phyloP scores from a whole-genome alignment of 2,329 filamentous ascomycete species.

The Lasiodiplodia theobromae region DNA sequence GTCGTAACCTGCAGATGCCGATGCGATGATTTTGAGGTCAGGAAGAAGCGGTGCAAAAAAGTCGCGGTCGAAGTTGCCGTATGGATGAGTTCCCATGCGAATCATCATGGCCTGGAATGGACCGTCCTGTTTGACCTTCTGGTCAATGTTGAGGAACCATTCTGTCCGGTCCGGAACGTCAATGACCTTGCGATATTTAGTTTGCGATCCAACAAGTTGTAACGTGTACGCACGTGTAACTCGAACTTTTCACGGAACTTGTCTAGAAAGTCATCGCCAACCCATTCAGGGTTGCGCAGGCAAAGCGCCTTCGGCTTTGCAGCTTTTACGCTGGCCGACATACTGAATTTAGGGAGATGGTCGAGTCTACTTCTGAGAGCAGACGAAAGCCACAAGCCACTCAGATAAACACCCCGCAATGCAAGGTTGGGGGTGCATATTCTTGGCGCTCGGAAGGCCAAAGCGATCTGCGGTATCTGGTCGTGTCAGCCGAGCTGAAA shows the following conservation, averaged over 20 bases:
- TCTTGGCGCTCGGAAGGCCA: conserved; percentile 3
- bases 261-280: not conserved
- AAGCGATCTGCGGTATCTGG: not conserved
- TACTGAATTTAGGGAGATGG: not conserved
- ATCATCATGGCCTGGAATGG: conserved; percentile 59
- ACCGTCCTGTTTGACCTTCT: conserved; percentile 36
- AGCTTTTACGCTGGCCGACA: not conserved
- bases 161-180: conserved; percentile 1
- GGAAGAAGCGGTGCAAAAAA: conserved; percentile 52
- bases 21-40: conserved; percentile 55
- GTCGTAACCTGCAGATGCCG: conserved; percentile 57
- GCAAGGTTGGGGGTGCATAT: not conserved
- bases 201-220: no score
- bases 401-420: not conserved
- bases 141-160: not conserved
- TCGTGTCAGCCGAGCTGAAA: not conserved
- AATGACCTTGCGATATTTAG: not conserved
- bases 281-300: conserved; percentile 3
- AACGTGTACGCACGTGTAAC: not conserved
- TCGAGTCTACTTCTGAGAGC: not conserved
- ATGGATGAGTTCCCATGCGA: conserved; percentile 57
- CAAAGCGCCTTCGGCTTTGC: conserved; percentile 1
- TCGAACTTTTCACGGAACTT: not conserved
- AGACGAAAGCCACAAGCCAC: not conserved
- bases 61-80: conserved; percentile 57